Conservation (phyloP, 371 early-diverging fungal genomes). For the Mucor lusitanicus region DNA sequence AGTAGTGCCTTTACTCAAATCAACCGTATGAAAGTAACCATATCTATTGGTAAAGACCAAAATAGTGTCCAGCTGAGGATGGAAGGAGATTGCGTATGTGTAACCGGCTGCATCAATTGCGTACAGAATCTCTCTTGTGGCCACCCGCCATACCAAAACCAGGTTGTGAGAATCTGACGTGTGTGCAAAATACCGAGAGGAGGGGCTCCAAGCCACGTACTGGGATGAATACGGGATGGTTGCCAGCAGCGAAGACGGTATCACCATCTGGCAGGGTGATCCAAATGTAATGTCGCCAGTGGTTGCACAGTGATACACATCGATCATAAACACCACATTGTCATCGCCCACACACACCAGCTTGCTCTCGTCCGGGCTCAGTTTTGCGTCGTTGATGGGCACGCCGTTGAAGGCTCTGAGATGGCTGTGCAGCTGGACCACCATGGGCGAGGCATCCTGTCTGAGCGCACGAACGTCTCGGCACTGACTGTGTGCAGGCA, state of each 20-base stretch:
- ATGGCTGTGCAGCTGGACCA: slow-evolving; percentile 28
- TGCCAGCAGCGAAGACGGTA: slow-evolving; percentile 6
- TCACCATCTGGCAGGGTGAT: not conserved
- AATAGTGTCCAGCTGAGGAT: slow-evolving; percentile 51
- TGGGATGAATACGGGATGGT: slow-evolving; percentile 41
- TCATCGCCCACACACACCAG: slow-evolving; percentile 60
- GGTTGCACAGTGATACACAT: slow-evolving; percentile 3
- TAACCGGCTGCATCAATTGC: slow-evolving; percentile 54
- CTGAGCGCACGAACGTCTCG: slow-evolving; percentile 2
- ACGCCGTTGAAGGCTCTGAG: slow-evolving; percentile 43
- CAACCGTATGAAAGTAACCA: slow-evolving; percentile 60
- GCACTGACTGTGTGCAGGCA: slow-evolving; percentile 40
- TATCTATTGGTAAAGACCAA: slow-evolving; percentile 59
- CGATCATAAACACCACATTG: slow-evolving; percentile 17
- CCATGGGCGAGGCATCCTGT: not conserved
- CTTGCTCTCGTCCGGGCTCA: slow-evolving; percentile 48
- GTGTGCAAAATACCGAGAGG: slow-evolving; percentile 58
- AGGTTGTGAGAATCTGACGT: slow-evolving; percentile 51
- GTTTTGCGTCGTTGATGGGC: slow-evolving; percentile 55
- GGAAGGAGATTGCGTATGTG: slow-evolving; percentile 54
- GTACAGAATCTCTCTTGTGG: slow-evolving; percentile 34
- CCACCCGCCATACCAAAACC: slow-evolving; percentile 56
- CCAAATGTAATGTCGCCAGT: slow-evolving; percentile 12
- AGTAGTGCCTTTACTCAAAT: slow-evolving; percentile 31
- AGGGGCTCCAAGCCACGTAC: slow-evolving; percentile 57